Percentiles rank a stretch among this genome's conserved stretches.
Conservation (phyloP, 495 filamentous ascomycete genomes). For the Penicillium steckii region DNA sequence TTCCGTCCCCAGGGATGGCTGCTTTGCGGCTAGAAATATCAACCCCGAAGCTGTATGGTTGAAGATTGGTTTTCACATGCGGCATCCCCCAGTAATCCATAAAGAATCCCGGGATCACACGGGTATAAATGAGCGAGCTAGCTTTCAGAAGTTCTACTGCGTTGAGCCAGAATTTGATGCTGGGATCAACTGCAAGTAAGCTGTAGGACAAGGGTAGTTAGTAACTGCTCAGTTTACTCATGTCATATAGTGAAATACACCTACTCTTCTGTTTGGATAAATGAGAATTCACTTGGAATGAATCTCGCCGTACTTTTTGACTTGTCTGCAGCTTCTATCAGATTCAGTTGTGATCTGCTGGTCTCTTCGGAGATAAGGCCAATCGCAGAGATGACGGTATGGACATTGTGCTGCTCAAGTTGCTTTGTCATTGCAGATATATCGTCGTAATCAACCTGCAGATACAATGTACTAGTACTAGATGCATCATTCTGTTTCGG, state of each 20-base stretch:
- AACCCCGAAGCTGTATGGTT: conserved; percentile 40
- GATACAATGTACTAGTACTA: conserved; percentile 7
- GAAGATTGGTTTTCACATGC: conserved; percentile 37
- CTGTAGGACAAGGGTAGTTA: conserved; percentile 6
- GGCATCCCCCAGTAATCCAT: conserved; percentile 57
- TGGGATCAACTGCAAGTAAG: conserved; percentile 33
- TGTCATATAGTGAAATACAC: background rate
- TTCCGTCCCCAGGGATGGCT: conserved; percentile 52
- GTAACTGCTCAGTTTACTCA: background rate
- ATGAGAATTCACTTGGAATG: conserved; percentile 50
- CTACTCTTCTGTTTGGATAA: conserved; percentile 37
- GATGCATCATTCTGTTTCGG: conserved; percentile 6
- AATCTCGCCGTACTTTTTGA: conserved; percentile 45
- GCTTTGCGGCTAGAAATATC: conserved; percentile 46
- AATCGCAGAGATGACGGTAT: conserved; percentile 54
- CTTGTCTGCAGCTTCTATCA: conserved; percentile 50
- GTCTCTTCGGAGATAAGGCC: conserved; percentile 32
- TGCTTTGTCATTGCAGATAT: conserved; percentile 31
- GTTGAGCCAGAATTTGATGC: conserved; percentile 35
- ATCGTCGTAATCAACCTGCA: conserved; percentile 44
- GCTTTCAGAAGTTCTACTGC: conserved; percentile 28
- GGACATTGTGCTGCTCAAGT: conserved; percentile 46
- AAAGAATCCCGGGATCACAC: conserved; percentile 50
- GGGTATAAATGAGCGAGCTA: conserved; percentile 45
- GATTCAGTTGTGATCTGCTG: conserved; percentile 38